phyloP scores from a whole-genome alignment of 148 eudicot genomes.

The Chenopodium berlandieri region DNA sequence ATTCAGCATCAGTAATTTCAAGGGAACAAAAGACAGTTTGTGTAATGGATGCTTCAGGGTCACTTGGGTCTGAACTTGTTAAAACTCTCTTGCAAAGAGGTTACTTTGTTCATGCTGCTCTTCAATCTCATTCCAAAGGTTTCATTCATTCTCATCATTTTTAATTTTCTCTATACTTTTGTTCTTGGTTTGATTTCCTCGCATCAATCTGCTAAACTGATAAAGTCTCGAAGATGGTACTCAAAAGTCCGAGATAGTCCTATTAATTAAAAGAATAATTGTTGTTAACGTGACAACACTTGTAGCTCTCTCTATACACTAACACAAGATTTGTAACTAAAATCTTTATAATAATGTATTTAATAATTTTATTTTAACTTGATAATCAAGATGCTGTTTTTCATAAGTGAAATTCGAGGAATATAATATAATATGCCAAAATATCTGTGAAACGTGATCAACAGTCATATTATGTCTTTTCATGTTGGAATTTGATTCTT shows the following conservation, averaged over 20 bases:
- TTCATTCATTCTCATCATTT: neutral
- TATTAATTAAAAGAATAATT: too few relatives aligned
- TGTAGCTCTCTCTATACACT: too few relatives aligned
- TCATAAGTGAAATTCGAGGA: neutral
- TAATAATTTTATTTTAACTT: too few relatives aligned
- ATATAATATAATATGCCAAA: neutral
- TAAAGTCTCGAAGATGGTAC: too few relatives aligned
- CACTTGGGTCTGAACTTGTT: slow-evolving; percentile 47
- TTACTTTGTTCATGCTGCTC: slow-evolving; percentile 59
- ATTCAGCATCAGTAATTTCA: too few relatives aligned
- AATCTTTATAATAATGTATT: too few relatives aligned
- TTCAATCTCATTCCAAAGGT: slow-evolving; percentile 34
- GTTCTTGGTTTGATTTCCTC: too few relatives aligned
- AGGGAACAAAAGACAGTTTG: slow-evolving; percentile 27
- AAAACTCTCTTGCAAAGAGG: slow-evolving; percentile 45
- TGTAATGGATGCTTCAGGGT: slow-evolving; percentile 59
- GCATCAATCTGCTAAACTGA: too few relatives aligned
- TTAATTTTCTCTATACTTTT: neutral
- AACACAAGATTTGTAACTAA: too few relatives aligned
- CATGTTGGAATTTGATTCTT: slow-evolving; percentile 7
- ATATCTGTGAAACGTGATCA: neutral
- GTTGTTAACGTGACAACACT: too few relatives aligned
- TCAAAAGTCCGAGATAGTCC: too few relatives aligned
- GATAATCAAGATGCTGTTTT: too few relatives aligned
- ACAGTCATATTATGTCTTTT: neutral